phyloP scores from a whole-genome alignment of 345 rosid genomes.

The Aegle marmelos region DNA sequence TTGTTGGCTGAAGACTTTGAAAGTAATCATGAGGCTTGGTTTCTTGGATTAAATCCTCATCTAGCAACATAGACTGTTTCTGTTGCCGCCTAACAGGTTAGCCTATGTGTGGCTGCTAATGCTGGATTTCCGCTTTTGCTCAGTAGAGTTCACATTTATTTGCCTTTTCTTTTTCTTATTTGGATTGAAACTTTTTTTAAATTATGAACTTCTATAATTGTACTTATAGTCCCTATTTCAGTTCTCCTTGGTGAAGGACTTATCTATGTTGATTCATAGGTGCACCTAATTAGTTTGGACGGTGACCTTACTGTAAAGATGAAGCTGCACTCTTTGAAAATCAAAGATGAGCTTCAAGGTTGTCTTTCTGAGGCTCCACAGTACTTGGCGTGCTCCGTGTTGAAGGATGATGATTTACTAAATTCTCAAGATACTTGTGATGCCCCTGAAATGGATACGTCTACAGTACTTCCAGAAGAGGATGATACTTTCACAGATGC shows the following conservation, averaged over 20 bases:
- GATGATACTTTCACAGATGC: constrained; percentile 89
- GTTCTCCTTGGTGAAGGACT: constrained; percentile 6
- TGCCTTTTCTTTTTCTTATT: neutral
- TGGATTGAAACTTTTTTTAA: neutral
- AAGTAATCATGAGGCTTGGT: neutral
- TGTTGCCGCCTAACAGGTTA: neutral
- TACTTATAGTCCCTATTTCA: constrained; percentile 10
- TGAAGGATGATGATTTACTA: constrained; percentile 51
- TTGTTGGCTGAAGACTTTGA: neutral
- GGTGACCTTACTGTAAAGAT: constrained; percentile 68
- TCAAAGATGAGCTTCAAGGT: constrained; percentile 91
- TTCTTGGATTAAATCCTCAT: neutral
- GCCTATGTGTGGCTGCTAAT: neutral
- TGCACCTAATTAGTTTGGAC: constrained; percentile 64
- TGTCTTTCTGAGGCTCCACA: constrained; percentile 46
- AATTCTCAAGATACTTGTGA: constrained; percentile 32
- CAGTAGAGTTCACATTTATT: neutral
- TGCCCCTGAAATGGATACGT: constrained; percentile 36
- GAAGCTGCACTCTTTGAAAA: constrained; percentile 86
- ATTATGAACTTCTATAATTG: neutral
- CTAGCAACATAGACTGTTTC: neutral
- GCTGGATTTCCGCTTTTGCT: neutral
- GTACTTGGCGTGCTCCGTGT: constrained; percentile 78
- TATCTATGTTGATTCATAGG: constrained; percentile 39
- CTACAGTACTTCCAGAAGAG: constrained; percentile 54